Percentiles rank a stretch among this genome's conserved stretches.
phyloP scores from a whole-genome alignment of 441 rosid genomes.

The Jatropha podagrica region DNA sequence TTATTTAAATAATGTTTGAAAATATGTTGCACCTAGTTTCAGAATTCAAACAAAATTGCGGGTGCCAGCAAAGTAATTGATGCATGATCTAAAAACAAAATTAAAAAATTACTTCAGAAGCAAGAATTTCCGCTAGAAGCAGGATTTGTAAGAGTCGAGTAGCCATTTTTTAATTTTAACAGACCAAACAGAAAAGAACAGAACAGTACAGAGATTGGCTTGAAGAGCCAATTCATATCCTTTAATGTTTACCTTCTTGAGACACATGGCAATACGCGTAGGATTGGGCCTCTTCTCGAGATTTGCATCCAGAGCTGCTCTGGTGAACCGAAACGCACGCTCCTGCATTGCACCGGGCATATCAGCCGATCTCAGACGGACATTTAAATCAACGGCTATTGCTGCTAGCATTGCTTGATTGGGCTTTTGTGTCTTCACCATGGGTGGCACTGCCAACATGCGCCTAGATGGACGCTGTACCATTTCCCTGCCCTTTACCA shows the following conservation, averaged over 20 bases:
- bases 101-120: neutral
- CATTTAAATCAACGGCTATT: slow-evolving; percentile 43
- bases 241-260: slow-evolving; percentile 40
- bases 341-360: slow-evolving; percentile 55
- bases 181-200: neutral
- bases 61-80: slow-evolving; percentile 8
- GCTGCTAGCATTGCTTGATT: slow-evolving; percentile 47
- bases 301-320: slow-evolving; percentile 37
- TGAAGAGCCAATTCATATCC: neutral
- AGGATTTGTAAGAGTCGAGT: neutral
- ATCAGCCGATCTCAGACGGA: slow-evolving; percentile 59
- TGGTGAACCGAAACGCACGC: slow-evolving; percentile 47
- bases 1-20: neutral
- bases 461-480: slow-evolving; percentile 23
- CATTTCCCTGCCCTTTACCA: slow-evolving; percentile 19
- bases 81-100: neutral
- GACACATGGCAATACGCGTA: slow-evolving; percentile 44
- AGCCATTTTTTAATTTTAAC: too few species aligned
- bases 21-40: neutral
- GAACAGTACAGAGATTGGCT: neutral
- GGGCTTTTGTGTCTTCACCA: slow-evolving; percentile 15
- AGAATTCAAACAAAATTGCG: slow-evolving; percentile 3
- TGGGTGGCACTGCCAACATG: slow-evolving; percentile 25
- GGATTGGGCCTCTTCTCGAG: slow-evolving; percentile 32
- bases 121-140: neutral